Conservation (phyloP, 2,329 filamentous ascomycete genomes). For the Botryotinia convoluta region DNA sequence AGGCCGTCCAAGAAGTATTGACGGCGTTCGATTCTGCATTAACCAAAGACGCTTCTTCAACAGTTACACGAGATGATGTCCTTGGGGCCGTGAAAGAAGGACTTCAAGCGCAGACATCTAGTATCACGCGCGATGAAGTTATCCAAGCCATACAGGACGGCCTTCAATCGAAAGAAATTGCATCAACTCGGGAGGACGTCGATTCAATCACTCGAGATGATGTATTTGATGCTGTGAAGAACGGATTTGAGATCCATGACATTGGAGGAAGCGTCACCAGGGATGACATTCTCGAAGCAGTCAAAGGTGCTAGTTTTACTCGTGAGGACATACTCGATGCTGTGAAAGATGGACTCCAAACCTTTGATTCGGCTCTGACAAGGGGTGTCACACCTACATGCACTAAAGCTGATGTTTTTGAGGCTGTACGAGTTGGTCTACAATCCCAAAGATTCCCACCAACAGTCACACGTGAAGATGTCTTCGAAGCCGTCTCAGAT, state of each 20-base stretch:
- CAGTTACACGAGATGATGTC: constrained; percentile 77
- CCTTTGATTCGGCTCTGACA: constrained; percentile 44
- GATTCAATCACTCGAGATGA: constrained; percentile 57
- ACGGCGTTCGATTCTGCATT: constrained; percentile 78
- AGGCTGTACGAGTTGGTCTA: constrained; percentile 71
- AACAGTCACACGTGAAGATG: constrained; percentile 60
- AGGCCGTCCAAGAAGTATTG: constrained; percentile 79
- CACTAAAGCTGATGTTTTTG: constrained; percentile 78
- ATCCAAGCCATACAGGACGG: constrained; percentile 62
- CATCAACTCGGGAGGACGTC: constrained; percentile 35
- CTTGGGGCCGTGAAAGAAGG: constrained; percentile 81
- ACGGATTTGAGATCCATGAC: constrained; percentile 59
- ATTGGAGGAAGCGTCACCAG: constrained; percentile 62
- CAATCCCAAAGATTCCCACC: constrained; percentile 72
- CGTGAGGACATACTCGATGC: constrained; percentile 63
- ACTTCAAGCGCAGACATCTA: constrained; percentile 67
- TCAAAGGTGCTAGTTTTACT: constrained; percentile 60
- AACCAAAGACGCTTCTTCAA: constrained; percentile 57
- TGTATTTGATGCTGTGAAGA: constrained; percentile 63
- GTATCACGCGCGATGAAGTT: constrained; percentile 55
- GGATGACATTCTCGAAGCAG: constrained; percentile 62
- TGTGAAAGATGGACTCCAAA: constrained; percentile 58
- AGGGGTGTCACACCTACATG: constrained; percentile 47
- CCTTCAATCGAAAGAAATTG: constrained; percentile 50
- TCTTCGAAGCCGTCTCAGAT: constrained; percentile 62